These are phyloP conservation scores for Mikania micrantha DNA, from an alignment of 129 eudicot species.

Conservation along the genomic window DNA sequence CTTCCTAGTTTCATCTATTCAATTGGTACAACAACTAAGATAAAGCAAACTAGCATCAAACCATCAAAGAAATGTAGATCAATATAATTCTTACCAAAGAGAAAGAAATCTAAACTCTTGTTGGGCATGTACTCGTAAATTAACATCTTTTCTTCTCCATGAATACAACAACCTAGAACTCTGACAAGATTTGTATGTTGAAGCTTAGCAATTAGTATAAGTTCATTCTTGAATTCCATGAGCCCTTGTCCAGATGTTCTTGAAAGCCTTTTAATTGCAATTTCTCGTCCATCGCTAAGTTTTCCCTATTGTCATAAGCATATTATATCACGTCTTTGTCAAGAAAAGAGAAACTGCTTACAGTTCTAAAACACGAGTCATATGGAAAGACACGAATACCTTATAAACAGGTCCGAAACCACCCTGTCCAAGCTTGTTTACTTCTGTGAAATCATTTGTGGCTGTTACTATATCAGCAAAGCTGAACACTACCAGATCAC, in stretches of 20 bases:
- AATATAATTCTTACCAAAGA: too few species aligned
- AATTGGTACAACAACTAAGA: background rate
- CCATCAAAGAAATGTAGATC: too few species aligned
- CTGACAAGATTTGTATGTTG: too few species aligned
- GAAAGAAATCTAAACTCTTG: too few species aligned
- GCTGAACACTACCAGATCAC: constrained; percentile 33
- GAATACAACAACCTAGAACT: too few species aligned
- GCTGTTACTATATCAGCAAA: constrained; percentile 29
- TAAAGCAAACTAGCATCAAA: background rate
- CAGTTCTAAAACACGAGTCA: background rate
- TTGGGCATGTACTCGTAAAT: too few species aligned
- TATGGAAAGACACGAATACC: constrained; percentile 16
- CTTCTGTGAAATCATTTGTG: constrained; percentile 31
- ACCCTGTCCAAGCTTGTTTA: constrained; percentile 49
- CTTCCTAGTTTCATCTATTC: constrained; percentile 28
- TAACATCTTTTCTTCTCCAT: too few species aligned
- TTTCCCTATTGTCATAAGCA: constrained; percentile 27
- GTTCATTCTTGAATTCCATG: constrained; percentile 35
- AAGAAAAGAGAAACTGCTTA: too few species aligned
- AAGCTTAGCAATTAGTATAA: too few species aligned
- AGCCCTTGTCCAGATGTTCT: constrained; percentile 30
- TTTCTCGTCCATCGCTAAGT: constrained; percentile 23
- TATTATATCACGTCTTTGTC: background rate
- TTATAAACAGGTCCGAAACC: constrained; percentile 56
- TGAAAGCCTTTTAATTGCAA: constrained; percentile 28